A percentile compares a stretch with the other conserved stretches of the same genome.
These are phyloP conservation scores for Castanea sativa DNA, from an alignment of 306 rosid species.

Conservation along the genomic window DNA sequence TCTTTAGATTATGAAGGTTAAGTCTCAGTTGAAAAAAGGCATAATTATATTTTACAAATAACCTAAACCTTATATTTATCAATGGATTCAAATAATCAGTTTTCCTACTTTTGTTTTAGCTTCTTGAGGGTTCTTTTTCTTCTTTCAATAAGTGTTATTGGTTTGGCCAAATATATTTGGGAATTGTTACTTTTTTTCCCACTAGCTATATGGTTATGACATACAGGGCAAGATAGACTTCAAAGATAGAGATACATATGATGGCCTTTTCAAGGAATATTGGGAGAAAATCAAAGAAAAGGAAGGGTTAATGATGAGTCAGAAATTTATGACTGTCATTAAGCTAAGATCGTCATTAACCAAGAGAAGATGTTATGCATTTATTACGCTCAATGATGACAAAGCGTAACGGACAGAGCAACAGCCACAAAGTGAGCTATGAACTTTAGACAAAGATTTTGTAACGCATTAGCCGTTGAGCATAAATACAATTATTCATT, in stretches of 20 bases:
- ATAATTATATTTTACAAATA: too few relatives aligned
- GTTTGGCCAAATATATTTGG: neutral
- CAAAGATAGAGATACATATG: conserved; percentile 45
- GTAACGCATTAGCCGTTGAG: too few relatives aligned
- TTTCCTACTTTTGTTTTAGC: neutral
- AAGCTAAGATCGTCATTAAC: too few relatives aligned
- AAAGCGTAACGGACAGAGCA: too few relatives aligned
- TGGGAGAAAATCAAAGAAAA: conserved; percentile 47
- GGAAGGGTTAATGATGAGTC: conserved; percentile 33
- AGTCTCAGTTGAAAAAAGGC: neutral
- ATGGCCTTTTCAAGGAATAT: conserved; percentile 51
- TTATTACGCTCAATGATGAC: too few relatives aligned
- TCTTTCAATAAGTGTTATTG: conserved; percentile 3
- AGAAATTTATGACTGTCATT: too few relatives aligned
- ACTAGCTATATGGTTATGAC: conserved; percentile 19
- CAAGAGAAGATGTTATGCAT: too few relatives aligned
- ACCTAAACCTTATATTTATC: neutral
- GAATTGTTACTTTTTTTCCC: neutral
- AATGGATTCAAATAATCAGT: neutral
- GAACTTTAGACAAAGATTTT: too few relatives aligned
- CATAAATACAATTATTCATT: too few relatives aligned
- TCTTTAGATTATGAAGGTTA: neutral
- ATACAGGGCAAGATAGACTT: conserved; percentile 54
- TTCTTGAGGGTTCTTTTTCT: conserved; percentile 1
- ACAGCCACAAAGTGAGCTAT: too few relatives aligned